Evolutionary conservation across 2,329 filamentous ascomycete genomes (phyloP).

Genomic region (Fusarium virguliforme): DNA sequence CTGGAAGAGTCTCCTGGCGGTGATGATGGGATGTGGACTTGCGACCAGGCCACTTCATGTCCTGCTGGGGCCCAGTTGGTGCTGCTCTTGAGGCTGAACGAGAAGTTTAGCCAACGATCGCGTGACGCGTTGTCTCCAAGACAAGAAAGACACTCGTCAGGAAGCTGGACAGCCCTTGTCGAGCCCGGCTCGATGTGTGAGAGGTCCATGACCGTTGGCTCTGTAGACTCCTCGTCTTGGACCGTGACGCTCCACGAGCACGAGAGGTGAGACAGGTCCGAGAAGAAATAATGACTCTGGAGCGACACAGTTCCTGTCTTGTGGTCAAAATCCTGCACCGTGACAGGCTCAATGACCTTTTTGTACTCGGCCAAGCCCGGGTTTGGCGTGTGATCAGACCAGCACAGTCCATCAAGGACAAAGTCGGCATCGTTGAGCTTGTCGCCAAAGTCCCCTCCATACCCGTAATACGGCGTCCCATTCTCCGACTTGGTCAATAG

Average conservation of each 20-base stretch:
- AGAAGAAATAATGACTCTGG: not conserved
- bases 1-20: not conserved
- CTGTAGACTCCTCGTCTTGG: not conserved
- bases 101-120: not conserved
- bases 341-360: conserved; percentile 7
- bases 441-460: conserved; percentile 75
- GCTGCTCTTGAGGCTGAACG: not conserved
- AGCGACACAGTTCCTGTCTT: not conserved
- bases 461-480: conserved; percentile 55
- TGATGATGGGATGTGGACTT: not conserved
- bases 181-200: not conserved
- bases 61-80: not conserved
- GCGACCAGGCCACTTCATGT: not conserved
- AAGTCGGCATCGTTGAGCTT: conserved; percentile 73
- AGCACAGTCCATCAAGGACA: conserved; percentile 68
- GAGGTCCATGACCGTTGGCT: not conserved
- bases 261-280: not conserved
- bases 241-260: not conserved
- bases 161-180: not conserved
- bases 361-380: not conserved
- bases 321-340: not conserved
- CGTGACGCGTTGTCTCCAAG: not conserved
- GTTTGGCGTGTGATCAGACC: conserved; percentile 42
- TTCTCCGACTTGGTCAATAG: not conserved
- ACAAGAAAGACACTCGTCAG: not conserved